Evolutionary conservation across 2,329 filamentous ascomycete species (phyloP), one percentile per base, ranked within the genome.

Genomic region (Diaporthe batatas): DNA sequence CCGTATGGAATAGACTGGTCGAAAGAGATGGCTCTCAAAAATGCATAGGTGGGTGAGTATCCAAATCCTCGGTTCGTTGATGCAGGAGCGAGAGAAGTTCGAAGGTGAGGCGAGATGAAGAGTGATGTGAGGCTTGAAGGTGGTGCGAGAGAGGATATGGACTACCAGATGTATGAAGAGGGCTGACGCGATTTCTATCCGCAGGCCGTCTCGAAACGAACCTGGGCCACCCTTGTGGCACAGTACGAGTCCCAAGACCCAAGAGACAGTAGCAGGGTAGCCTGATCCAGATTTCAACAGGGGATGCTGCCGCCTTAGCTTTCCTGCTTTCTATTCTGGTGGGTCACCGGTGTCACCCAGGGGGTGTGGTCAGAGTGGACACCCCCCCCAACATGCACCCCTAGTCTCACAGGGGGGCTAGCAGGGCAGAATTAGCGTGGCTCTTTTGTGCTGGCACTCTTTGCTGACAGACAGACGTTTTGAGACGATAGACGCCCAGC

Each of bases 1-100:
- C 68, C 23, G 55, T 53, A 44, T 75, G 73, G 75, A 73, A 75
- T 74, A 75, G 72, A 75, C 75, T 72, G 59, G 70, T 71, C 55
- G 64, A 34, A 73, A 67, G 42, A 42, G 62, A 16, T 70, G 36
- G 10, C 62, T 62, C 34, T 59, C 32, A 16, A 62, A 70, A 44
- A 14, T 54, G 47, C 32, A 42, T 34, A 32, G 47, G 21, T 54
- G 23, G 32, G 58, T 36, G 55, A 53, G 51, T 54, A 36, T 70
- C 55, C 55, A 70, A 62, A 70, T 70, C 47, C 68, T 54, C 32
- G 62, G 62, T 58, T 72, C 44, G 68, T 62, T 53, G 68, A 69
- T 70, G 32, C 54, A 72, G 58, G 25, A 39, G 32, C 49, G 54
- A 70, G 16, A 59, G 68, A 39, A 21, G n/a, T 70, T 70, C 47